Evolutionary conservation across 495 filamentous ascomycete genomes (phyloP), one percentile per base, ranked within the genome.

Genomic region (Staphylotrichum longicolle): DNA sequence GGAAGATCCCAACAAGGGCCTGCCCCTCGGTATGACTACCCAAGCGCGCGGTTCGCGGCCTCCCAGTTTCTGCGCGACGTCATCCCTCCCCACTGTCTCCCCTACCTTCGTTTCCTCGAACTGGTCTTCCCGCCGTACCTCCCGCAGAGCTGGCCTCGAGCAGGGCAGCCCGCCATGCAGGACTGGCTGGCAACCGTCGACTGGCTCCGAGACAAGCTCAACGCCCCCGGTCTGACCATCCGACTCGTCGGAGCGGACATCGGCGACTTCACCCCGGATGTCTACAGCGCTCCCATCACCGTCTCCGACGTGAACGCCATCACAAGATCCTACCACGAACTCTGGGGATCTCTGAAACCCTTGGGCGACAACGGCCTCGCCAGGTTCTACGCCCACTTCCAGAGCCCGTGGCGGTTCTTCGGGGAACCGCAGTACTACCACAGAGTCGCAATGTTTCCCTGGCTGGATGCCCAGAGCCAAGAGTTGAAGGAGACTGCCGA

Each of bases 11-110:
- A 15, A 20, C 6, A 27, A 20, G n/a, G 7, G 8, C 33, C 4
- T 53, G 12, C 12, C 34, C 35, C 35, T 11, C 15, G 7, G 15
- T 37, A 41, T 37, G 51, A 54, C 51, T 54, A 54, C 51, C 35
- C 51, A 0, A 40, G 10, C 51, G 10, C 41, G 7, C 35, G 50
- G 14, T 32, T 53, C 8, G 50, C 34, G 4, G 50, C 35, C 5
- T 53, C 50, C 14, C 50, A 40, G 34, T 53, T 53, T 27, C 50
- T 53, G n/a, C 50, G 50, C 14, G 50, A 53, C 20, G 50, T 53
- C 50, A 11, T 53, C 50, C 50, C 50, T n/a, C 4, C 48, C 3
- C 48, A 35, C 32, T 50, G 48, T 27, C 48, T 50, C 11, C 30
- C 3, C 32, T 7, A 50, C 32, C 48, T 50, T 11, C 48, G 48